phyloP scores from a whole-genome alignment of 176 grass and related monocot genomes.

The Phragmites australis region DNA sequence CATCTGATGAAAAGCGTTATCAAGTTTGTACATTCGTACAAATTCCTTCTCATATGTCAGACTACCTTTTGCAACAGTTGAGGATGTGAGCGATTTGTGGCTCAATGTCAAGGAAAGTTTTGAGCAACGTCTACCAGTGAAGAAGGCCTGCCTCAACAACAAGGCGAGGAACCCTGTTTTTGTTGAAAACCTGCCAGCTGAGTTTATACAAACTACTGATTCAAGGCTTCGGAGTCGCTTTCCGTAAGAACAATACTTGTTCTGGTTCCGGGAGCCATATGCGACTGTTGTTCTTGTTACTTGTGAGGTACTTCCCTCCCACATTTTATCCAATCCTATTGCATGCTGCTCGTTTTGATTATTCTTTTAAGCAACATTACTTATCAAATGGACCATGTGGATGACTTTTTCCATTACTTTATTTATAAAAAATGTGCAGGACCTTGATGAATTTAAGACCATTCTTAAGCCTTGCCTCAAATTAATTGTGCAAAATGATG shows the following conservation, averaged over 20 bases:
- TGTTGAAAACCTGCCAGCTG: conserved; percentile 75
- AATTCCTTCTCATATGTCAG: not conserved
- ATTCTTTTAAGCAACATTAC: conserved; percentile 6
- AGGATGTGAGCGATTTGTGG: conserved; percentile 97
- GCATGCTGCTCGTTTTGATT: conserved; percentile 22
- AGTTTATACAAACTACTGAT: conserved; percentile 96
- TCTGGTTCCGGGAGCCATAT: conserved; percentile 95
- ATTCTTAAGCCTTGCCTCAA: conserved; percentile 95
- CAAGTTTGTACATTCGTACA: conserved; percentile 4
- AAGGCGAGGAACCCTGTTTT: conserved; percentile 84
- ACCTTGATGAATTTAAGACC: conserved; percentile 97
- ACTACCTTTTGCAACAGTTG: conserved; percentile 57
- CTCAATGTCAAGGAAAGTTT: conserved; percentile 81
- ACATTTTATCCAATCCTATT: not conserved
- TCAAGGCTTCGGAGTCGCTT: conserved; percentile 88
- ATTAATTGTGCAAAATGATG: conserved; percentile 99
- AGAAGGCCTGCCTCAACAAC: conserved; percentile 93
- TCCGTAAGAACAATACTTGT: conserved; percentile 93
- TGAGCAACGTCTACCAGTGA: conserved; percentile 71
- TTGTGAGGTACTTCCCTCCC: conserved; percentile 66
- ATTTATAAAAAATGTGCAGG: conserved; percentile 50
- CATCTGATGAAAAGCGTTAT: not conserved
- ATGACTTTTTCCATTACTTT: conserved; percentile 25
- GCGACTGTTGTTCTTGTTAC: conserved; percentile 86
- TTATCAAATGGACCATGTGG: conserved; percentile 23